Evolutionary conservation across 306 rosid genomes (phyloP).

Genomic region (Boehmeria nivea): DNA sequence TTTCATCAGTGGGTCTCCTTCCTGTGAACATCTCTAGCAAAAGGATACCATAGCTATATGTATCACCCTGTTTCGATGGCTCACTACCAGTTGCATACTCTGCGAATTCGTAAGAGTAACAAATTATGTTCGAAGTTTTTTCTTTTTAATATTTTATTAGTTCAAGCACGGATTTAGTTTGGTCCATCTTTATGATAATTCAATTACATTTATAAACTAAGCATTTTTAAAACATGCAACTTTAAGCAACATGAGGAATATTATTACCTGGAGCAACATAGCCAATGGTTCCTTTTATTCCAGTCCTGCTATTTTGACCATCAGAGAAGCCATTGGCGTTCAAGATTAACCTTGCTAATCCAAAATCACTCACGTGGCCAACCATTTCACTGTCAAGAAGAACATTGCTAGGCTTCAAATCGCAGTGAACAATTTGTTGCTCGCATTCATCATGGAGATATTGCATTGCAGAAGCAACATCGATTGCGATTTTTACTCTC

Average conservation of each 20-base stretch:
- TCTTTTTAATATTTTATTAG: neutral
- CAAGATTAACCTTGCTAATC: constrained; percentile 26
- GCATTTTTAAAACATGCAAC: neutral
- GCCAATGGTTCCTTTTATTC: constrained; percentile 18
- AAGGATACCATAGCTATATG: constrained; percentile 16
- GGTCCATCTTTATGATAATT: no score
- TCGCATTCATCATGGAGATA: constrained; percentile 36
- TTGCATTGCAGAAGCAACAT: constrained; percentile 34
- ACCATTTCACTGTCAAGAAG: constrained; percentile 19
- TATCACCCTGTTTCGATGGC: constrained; percentile 10
- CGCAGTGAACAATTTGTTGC: constrained; percentile 31
- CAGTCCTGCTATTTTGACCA: constrained; percentile 17
- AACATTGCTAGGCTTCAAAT: constrained; percentile 37
- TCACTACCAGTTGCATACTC: constrained; percentile 22
- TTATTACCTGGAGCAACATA: constrained; percentile 26
- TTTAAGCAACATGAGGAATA: neutral
- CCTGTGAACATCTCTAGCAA: constrained; percentile 20
- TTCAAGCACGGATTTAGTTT: no score
- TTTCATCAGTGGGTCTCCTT: constrained; percentile 19
- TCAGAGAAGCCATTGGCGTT: neutral
- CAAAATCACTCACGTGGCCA: constrained; percentile 36
- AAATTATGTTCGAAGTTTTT: neutral
- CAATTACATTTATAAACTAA: no score
- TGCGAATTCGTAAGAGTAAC: constrained; percentile 1
- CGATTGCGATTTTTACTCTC: constrained; percentile 19